A percentile compares a stretch with the other conserved stretches of the same genome.
These are phyloP conservation scores for Aspergillus cejpii DNA, from an alignment of 2,329 filamentous ascomycete genomes.

Conservation along the genomic window DNA sequence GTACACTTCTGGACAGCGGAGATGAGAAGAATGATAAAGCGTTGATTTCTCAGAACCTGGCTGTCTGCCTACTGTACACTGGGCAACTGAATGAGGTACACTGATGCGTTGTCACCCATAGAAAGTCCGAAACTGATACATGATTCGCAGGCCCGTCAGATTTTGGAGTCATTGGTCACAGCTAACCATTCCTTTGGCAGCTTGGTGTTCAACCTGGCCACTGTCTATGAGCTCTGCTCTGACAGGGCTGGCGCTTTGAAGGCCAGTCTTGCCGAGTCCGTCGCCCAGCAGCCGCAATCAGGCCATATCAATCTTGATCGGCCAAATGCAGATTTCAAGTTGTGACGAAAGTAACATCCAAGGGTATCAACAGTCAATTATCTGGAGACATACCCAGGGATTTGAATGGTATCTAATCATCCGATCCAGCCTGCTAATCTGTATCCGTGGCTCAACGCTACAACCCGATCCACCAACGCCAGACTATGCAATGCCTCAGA, in stretches of 20 bases:
- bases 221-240: conserved; percentile 85
- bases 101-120: conserved; percentile 4
- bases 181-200: conserved; percentile 64
- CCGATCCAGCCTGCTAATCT: not conserved
- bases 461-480: conserved; percentile 3
- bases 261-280: conserved; percentile 59
- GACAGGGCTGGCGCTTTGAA: conserved; percentile 68
- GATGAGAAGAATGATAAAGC: conserved; percentile 48
- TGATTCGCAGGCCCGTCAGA: conserved; percentile 50
- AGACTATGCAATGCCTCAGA: conserved; percentile 2
- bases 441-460: no score
- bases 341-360: conserved; percentile 46
- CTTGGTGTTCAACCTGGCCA: conserved; percentile 80
- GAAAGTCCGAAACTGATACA: conserved; percentile 4
- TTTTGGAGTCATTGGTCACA: conserved; percentile 62
- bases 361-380: no score
- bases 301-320: conserved; percentile 60
- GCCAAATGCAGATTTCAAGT: conserved; percentile 67
- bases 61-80: conserved; percentile 75
- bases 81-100: conserved; percentile 65
- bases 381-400: conserved; percentile 1
- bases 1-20: conserved; percentile 44
- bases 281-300: conserved; percentile 55
- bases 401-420: conserved; percentile 9
- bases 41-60: conserved; percentile 73